A percentile compares a stretch with the other conserved stretches of the same genome.
phyloP scores from a whole-genome alignment of 345 rosid species.

The Melaleuca quinquenervia region DNA sequence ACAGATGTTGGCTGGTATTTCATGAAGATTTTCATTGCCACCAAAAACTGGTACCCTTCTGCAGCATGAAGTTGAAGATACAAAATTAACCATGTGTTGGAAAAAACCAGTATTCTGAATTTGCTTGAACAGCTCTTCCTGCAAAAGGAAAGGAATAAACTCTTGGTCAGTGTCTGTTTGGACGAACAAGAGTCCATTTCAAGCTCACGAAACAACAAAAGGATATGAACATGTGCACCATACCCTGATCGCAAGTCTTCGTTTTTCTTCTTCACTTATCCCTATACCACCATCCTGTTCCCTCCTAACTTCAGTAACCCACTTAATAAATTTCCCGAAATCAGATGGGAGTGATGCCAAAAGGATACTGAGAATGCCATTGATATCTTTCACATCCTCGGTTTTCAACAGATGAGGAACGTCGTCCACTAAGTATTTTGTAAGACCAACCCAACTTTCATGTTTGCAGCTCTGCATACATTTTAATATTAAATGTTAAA shows the following conservation, averaged over 20 bases:
- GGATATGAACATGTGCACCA: background rate
- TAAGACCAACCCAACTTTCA: constrained; percentile 58
- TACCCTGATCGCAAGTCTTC: constrained; percentile 62
- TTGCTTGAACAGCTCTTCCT: constrained; percentile 33
- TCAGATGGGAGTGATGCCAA: constrained; percentile 50
- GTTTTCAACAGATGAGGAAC: constrained; percentile 60
- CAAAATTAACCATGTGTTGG: constrained; percentile 17
- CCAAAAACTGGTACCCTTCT: constrained; percentile 6
- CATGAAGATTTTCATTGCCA: constrained; percentile 25
- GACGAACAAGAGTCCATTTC: background rate
- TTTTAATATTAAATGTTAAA: constrained; percentile 3
- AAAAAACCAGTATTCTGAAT: constrained; percentile 14
- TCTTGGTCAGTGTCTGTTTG: background rate
- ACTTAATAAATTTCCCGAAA: constrained; percentile 63
- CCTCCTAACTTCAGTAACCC: constrained; percentile 80
- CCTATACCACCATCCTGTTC: constrained; percentile 45
- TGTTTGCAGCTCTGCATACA: constrained; percentile 60
- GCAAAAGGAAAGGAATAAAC: background rate
- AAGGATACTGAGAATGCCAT: constrained; percentile 30
- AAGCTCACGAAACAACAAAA: background rate
- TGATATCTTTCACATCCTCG: constrained; percentile 45
- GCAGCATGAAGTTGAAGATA: constrained; percentile 42
- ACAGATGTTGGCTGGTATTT: constrained; percentile 35
- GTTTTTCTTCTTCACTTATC: constrained; percentile 65
- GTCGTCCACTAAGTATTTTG: constrained; percentile 73